A percentile compares a stretch with the other conserved stretches of the same genome.
Evolutionary conservation across 176 grass and related monocot genomes (phyloP).

Genomic region (Cenchrus purpureus): DNA sequence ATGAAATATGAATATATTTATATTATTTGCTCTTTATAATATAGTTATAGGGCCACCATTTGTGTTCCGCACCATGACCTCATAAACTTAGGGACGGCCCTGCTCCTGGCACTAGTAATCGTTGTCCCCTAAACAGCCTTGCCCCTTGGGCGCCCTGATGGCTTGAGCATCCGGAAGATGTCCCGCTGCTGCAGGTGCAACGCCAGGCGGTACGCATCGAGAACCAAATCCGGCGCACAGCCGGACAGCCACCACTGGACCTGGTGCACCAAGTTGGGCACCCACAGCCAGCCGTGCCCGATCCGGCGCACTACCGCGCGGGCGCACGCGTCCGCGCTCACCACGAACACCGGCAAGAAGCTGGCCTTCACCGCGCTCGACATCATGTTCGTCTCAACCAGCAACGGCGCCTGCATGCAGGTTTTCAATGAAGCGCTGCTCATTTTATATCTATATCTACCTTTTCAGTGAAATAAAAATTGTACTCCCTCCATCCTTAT

Average conservation of each 20-base stretch:
- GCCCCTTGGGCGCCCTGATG: not conserved
- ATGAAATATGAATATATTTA: too few species aligned
- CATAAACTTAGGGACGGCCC: too few species aligned
- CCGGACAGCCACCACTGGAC: not conserved
- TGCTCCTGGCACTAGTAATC: not conserved
- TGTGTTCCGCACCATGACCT: too few species aligned
- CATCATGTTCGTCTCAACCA: not conserved
- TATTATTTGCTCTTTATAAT: too few species aligned
- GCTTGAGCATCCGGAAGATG: not conserved
- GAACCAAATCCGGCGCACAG: not conserved
- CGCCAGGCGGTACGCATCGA: not conserved
- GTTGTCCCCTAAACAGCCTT: not conserved
- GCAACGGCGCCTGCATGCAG: not conserved
- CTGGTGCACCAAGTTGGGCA: slow-evolving; percentile 16
- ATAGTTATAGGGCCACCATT: too few species aligned
- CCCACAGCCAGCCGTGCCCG: slow-evolving; percentile 12
- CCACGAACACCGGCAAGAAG: not conserved
- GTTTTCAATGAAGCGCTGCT: not conserved
- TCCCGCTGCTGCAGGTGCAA: not conserved
- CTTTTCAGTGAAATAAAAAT: not conserved
- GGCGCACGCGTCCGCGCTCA: not conserved
- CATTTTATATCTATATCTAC: not conserved
- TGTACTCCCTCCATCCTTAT: too few species aligned
- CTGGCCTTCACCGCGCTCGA: not conserved
- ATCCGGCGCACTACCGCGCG: slow-evolving; percentile 1